Evolutionary conservation across 75 land plant species (phyloP).

Genomic region (Larix kaempferi): DNA sequence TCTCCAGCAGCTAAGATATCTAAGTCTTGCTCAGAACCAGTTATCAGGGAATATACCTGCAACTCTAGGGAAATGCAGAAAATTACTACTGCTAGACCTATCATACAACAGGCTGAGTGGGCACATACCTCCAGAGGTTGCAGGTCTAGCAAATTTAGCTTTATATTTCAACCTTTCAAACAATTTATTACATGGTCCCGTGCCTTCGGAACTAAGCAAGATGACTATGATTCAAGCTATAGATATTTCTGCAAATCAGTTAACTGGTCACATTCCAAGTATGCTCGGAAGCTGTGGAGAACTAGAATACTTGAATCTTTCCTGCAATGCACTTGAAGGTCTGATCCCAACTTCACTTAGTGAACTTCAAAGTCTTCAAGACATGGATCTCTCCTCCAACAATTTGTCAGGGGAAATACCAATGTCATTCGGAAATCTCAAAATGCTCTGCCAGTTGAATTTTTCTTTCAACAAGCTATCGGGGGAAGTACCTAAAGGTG

Average conservation of each 20-base stretch:
- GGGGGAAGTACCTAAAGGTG: background rate
- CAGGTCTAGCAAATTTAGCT: slow-evolving; percentile 8
- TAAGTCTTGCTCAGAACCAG: too few relatives aligned
- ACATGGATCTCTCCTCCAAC: slow-evolving; percentile 5
- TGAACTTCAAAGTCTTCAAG: background rate
- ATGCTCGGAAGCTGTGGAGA: too few relatives aligned
- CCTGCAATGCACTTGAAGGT: background rate
- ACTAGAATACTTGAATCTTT: too few relatives aligned
- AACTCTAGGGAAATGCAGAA: too few relatives aligned
- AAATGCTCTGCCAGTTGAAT: too few relatives aligned
- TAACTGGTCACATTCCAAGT: background rate
- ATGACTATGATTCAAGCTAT: too few relatives aligned
- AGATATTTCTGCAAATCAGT: background rate
- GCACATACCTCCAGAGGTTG: slow-evolving; percentile 10
- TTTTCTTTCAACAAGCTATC: too few relatives aligned
- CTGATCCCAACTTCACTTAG: background rate
- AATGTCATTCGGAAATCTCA: too few relatives aligned
- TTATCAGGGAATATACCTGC: too few relatives aligned
- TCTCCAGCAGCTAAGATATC: too few relatives aligned
- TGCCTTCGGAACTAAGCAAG: background rate
- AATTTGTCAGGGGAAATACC: background rate
- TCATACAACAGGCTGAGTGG: slow-evolving; percentile 5
- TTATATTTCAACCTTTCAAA: background rate
- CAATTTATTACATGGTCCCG: background rate
- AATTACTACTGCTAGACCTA: background rate